Evolutionary conservation across 345 rosid genomes (phyloP).

Genomic region (Pugionium cornutum): DNA sequence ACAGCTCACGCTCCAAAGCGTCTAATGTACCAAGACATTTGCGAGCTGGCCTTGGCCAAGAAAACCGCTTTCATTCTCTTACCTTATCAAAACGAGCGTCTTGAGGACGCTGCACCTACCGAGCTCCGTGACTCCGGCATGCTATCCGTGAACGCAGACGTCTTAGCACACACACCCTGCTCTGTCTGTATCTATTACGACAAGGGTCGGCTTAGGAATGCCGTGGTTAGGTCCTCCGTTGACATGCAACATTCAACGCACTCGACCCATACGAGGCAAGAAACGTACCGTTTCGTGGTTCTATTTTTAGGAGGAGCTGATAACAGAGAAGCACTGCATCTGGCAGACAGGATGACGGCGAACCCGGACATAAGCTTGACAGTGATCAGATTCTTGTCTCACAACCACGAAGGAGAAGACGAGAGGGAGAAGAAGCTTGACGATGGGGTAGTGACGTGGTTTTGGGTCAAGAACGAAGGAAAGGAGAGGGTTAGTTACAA

Average conservation of each 20-base stretch:
- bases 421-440: conserved; percentile 73
- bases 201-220: conserved; percentile 43
- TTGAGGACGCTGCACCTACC: conserved; percentile 29
- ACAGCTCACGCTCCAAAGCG: conserved; percentile 52
- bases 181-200: conserved; percentile 68
- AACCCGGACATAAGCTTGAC: conserved; percentile 51
- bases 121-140: conserved; percentile 39
- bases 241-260: conserved; percentile 15
- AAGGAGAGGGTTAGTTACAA: conserved; percentile 57
- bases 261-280: conserved; percentile 23
- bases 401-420: conserved; percentile 53
- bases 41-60: conserved; percentile 57
- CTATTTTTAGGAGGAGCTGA: conserved; percentile 83
- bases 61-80: conserved; percentile 58
- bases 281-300: conserved; percentile 38
- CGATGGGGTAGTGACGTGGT: conserved; percentile 74
- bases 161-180: conserved; percentile 68
- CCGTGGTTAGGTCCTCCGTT: conserved; percentile 4
- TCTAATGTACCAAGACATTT: conserved; percentile 73
- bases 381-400: conserved; percentile 57
- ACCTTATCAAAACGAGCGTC: conserved; percentile 51
- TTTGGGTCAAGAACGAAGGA: conserved; percentile 68
- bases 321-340: conserved; percentile 64
- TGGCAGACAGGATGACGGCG: conserved; percentile 54
- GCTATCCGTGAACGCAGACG: conserved; percentile 42